These are phyloP conservation scores for Pseudopithomyces maydicus DNA, from an alignment of 2,329 filamentous ascomycete genomes.

Conservation along the genomic window DNA sequence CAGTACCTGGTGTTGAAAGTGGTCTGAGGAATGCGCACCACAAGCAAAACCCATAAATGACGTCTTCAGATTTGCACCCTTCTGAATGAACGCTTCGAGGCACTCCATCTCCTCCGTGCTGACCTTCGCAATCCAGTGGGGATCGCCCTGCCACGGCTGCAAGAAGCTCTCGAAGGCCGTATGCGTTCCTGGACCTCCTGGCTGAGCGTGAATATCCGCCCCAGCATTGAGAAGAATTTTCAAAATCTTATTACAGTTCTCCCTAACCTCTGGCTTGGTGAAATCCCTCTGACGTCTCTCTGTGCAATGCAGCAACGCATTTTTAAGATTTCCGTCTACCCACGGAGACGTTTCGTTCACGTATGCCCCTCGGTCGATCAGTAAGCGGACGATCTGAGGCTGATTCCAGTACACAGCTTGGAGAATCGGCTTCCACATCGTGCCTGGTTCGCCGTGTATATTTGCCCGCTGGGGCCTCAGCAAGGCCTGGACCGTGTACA, in stretches of 20 bases:
- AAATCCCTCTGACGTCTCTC: constrained; percentile 28
- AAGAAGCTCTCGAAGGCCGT: constrained; percentile 34
- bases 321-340: constrained; percentile 17
- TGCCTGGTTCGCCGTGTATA: constrained; percentile 32
- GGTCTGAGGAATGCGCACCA: constrained; percentile 17
- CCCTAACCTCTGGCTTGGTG: constrained; percentile 12
- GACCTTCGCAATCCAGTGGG: constrained; percentile 30
- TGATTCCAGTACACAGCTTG: constrained; percentile 40
- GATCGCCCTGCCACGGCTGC: constrained; percentile 31
- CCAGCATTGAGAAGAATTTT: constrained; percentile 37
- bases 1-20: constrained; percentile 37
- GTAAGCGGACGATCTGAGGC: constrained; percentile 33
- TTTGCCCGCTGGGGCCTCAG: constrained; percentile 26
- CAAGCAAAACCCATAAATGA: constrained; percentile 32
- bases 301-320: constrained; percentile 34
- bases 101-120: constrained; percentile 30
- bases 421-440: constrained; percentile 34
- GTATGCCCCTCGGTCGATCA: constrained; percentile 34
- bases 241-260: constrained; percentile 29
- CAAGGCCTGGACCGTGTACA: constrained; percentile 34
- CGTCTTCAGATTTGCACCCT: constrained; percentile 28
- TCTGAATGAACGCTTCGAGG: constrained; percentile 30
- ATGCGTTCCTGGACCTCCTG: constrained; percentile 15
- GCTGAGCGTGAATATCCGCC: constrained; percentile 29
- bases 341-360: constrained; percentile 25